phyloP scores from a whole-genome alignment of 2,329 filamentous ascomycete genomes.

The Dichotomopilus funicola region DNA sequence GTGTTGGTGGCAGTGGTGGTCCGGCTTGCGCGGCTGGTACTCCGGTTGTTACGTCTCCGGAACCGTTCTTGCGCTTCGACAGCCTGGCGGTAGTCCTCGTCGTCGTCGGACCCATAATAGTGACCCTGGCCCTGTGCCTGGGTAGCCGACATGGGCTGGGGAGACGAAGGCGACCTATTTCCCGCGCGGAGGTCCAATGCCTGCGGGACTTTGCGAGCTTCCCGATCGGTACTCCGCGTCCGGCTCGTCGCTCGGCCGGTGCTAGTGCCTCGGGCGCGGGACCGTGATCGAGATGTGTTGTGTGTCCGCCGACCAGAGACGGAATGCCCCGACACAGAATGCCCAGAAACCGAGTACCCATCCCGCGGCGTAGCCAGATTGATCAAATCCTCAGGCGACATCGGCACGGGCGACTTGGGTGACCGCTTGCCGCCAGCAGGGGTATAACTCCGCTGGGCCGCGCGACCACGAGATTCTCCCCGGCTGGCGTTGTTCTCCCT shows the following conservation, averaged over 20 bases:
- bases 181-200: conserved; percentile 48
- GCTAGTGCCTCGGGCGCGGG: too few species aligned
- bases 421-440: conserved; percentile 73
- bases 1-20: too few species aligned
- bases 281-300: too few species aligned
- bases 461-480: conserved; percentile 63
- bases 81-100: conserved; percentile 52
- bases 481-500: conserved; percentile 37
- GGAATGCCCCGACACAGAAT: too few species aligned
- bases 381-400: conserved; percentile 83
- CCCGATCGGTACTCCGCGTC: conserved; percentile 39
- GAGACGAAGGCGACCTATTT: conserved; percentile 70
- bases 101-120: conserved; percentile 56
- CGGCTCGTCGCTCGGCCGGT: conserved; percentile 18
- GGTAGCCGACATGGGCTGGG: conserved; percentile 64
- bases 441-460: conserved; percentile 54
- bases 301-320: too few species aligned
- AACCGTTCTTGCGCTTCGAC: conserved; percentile 50
- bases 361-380: conserved; percentile 48
- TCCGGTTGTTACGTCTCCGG: conserved; percentile 48
- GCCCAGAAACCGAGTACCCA: background rate
- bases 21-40: conserved; percentile 37
- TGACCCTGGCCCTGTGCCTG: conserved; percentile 29
- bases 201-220: conserved; percentile 29
- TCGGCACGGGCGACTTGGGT: conserved; percentile 84